These are phyloP conservation scores for Silene conica DNA, from an alignment of 148 eudicot species.

Conservation along the genomic window DNA sequence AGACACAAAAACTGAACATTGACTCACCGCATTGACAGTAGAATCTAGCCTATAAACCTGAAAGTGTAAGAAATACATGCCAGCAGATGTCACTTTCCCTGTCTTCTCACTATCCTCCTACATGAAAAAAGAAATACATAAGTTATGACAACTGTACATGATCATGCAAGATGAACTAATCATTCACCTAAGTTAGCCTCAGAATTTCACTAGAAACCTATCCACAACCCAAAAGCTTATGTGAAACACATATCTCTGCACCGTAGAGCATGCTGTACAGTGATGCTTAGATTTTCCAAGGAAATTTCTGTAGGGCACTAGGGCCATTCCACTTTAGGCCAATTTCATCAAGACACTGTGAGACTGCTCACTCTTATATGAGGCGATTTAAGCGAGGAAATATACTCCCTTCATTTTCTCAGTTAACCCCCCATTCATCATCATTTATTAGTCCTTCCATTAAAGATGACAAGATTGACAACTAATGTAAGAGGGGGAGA, in stretches of 20 bases:
- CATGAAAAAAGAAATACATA: slow-evolving; percentile 14
- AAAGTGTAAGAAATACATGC: slow-evolving; percentile 98
- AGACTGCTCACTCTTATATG: neutral
- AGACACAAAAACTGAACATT: neutral
- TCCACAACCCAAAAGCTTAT: neutral
- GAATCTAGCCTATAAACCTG: slow-evolving; percentile 97
- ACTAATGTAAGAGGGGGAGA: no score
- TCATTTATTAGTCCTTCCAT: no score
- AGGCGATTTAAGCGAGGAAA: neutral
- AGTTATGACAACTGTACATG: neutral
- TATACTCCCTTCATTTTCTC: no score
- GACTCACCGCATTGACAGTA: slow-evolving; percentile 85
- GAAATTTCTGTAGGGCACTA: no score
- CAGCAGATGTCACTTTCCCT: slow-evolving; percentile 92
- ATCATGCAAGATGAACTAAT: neutral
- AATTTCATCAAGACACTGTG: neutral
- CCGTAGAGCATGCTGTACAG: no score
- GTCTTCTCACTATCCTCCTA: slow-evolving; percentile 99
- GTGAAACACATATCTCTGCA: neutral
- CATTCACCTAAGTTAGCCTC: neutral
- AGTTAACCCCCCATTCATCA: no score
- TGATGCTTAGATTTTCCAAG: neutral
- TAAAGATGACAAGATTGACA: no score
- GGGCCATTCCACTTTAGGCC: neutral
- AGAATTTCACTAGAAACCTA: neutral